These are phyloP conservation scores for Globisporangium iwayamae DNA, from an alignment of 352 stramenopile genomes.

Conservation along the genomic window DNA sequence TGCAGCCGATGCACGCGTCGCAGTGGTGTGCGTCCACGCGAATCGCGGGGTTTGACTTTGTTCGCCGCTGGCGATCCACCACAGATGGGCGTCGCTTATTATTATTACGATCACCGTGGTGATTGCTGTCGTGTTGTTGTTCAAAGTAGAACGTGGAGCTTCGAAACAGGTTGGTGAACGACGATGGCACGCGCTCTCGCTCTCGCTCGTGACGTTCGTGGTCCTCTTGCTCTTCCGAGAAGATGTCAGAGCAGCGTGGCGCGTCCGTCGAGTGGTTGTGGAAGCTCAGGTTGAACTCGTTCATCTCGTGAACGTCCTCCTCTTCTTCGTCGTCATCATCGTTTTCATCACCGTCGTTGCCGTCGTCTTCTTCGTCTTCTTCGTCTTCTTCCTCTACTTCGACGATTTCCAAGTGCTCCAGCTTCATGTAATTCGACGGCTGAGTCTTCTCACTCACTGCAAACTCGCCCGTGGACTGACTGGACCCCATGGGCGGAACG, in stretches of 20 bases:
- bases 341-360: background rate
- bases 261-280: background rate
- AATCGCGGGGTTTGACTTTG: background rate
- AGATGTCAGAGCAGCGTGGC: slow-evolving; percentile 7
- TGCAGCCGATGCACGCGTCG: slow-evolving; percentile 76
- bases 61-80: background rate
- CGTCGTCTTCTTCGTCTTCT: background rate
- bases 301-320: background rate
- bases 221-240: background rate
- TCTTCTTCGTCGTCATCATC: background rate
- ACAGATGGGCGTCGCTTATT: background rate
- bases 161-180: background rate
- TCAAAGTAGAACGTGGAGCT: slow-evolving; percentile 17
- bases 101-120: background rate
- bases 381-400: background rate
- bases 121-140: background rate
- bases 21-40: slow-evolving; percentile 37
- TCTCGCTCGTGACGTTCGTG: background rate
- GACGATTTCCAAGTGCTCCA: slow-evolving; percentile 23
- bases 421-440: slow-evolving; percentile 17
- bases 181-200: background rate
- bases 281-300: slow-evolving; percentile 2
- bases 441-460: slow-evolving; percentile 10
- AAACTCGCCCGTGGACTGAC: slow-evolving; percentile 15
- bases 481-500: slow-evolving; percentile 26